A percentile compares a stretch with the other conserved stretches of the same genome.
Conservation (phyloP, 2,329 filamentous ascomycete genomes). For the Trichoderma sp. region DNA sequence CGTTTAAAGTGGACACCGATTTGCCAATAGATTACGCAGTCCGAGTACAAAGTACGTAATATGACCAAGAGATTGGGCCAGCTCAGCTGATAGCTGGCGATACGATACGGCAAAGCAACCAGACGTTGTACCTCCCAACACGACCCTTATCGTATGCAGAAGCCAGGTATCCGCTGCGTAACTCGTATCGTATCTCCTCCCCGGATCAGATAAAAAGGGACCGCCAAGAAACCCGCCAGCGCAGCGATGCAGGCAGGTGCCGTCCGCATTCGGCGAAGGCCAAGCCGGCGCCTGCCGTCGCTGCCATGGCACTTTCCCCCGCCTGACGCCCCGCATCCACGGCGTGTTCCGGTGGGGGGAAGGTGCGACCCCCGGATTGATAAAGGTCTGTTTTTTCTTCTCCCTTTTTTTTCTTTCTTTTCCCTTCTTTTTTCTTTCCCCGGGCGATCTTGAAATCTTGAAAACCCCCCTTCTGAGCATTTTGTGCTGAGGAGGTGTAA, state of each 20-base stretch:
- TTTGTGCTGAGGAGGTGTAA: background rate
- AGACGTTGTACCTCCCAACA: background rate
- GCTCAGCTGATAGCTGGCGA: background rate
- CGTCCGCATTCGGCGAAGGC: conserved; percentile 9
- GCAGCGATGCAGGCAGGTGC: background rate
- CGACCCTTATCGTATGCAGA: background rate
- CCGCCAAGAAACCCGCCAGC: background rate
- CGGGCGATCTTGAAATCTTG: background rate
- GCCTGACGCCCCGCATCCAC: background rate
- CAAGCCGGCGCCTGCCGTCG: conserved; percentile 17
- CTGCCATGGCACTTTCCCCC: conserved; percentile 6
- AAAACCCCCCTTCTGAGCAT: background rate
- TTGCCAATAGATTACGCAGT: background rate
- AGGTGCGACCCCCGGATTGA: background rate
- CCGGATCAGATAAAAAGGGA: background rate
- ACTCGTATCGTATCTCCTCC: too few relatives aligned
- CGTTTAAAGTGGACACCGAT: background rate
- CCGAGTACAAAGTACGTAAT: background rate
- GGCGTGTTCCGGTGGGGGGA: conserved; percentile 18
- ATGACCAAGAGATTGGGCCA: background rate
- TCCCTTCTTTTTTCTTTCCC: background rate
- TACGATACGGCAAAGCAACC: background rate
- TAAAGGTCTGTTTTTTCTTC: background rate
- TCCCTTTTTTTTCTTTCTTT: background rate
- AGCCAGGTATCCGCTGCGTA: background rate